Conservation (phyloP, 768 basidiomycete genomes). For the Suillus sp. region DNA sequence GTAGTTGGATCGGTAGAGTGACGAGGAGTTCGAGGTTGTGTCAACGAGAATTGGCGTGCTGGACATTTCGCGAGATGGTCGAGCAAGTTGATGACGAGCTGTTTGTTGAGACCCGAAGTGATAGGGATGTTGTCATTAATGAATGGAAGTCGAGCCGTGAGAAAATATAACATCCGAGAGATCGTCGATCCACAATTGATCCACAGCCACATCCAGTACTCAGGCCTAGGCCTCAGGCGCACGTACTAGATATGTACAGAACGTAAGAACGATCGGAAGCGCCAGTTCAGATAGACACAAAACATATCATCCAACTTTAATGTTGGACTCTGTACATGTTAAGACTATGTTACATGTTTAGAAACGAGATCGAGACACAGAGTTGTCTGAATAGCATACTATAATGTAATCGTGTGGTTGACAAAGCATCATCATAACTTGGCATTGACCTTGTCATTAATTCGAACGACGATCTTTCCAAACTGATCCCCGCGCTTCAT, state of each 20-base stretch:
- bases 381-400: not conserved
- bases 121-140: conserved; percentile 4
- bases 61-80: not conserved
- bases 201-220: not conserved
- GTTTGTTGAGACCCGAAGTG: not conserved
- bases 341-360: not conserved
- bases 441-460: conserved; percentile 32
- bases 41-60: not conserved
- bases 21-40: not conserved
- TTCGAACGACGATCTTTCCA: conserved; percentile 71
- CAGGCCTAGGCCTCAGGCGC: not conserved
- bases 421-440: not conserved
- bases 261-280: not conserved
- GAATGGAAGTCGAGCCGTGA: conserved; percentile 6
- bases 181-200: not conserved
- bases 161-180: not conserved
- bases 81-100: not conserved
- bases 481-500: conserved; percentile 68
- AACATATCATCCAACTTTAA: not conserved
- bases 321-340: not conserved
- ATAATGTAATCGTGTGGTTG: not conserved
- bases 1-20: too few species aligned
- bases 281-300: not conserved
- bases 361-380: not conserved
- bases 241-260: not conserved